These are phyloP conservation scores for Phoma herbarum DNA, from an alignment of 2,329 filamentous ascomycete species.

Conservation along the genomic window DNA sequence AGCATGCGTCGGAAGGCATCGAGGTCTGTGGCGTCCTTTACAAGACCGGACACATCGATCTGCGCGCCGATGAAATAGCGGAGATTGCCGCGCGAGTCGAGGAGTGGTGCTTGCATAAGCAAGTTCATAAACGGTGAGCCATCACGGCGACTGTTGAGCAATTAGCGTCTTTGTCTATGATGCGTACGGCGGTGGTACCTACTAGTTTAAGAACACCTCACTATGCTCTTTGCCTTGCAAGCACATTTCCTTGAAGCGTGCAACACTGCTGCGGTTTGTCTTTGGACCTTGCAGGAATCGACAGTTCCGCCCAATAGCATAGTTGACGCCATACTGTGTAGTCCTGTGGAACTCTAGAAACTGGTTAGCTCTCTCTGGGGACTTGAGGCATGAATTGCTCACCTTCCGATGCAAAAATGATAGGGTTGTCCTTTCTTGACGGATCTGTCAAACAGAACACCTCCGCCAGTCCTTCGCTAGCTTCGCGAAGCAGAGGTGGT, in stretches of 20 bases:
- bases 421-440: constrained; percentile 75
- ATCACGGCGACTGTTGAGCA: constrained; percentile 66
- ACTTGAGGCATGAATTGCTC: constrained; percentile 19
- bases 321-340: constrained; percentile 77
- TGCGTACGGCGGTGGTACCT: constrained; percentile 34
- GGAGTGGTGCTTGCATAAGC: constrained; percentile 75
- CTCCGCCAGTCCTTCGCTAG: constrained; percentile 78
- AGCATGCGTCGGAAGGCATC: constrained; percentile 66
- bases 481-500: constrained; percentile 69
- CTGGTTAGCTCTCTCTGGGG: constrained; percentile 17
- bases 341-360: constrained; percentile 74
- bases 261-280: constrained; percentile 70
- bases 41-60: constrained; percentile 74
- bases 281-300: constrained; percentile 79
- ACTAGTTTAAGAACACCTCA: constrained; percentile 80
- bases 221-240: constrained; percentile 72
- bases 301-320: constrained; percentile 79
- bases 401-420: constrained; percentile 81
- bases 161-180: constrained; percentile 14
- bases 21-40: constrained; percentile 71
- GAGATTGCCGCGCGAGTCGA: constrained; percentile 71
- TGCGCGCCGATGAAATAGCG: constrained; percentile 78
- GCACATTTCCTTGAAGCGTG: constrained; percentile 69
- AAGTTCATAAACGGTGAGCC: constrained; percentile 81
- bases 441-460: constrained; percentile 82